These are phyloP conservation scores for Phytophthora palmivora DNA, from an alignment of 352 stramenopile genomes.

Conservation along the genomic window DNA sequence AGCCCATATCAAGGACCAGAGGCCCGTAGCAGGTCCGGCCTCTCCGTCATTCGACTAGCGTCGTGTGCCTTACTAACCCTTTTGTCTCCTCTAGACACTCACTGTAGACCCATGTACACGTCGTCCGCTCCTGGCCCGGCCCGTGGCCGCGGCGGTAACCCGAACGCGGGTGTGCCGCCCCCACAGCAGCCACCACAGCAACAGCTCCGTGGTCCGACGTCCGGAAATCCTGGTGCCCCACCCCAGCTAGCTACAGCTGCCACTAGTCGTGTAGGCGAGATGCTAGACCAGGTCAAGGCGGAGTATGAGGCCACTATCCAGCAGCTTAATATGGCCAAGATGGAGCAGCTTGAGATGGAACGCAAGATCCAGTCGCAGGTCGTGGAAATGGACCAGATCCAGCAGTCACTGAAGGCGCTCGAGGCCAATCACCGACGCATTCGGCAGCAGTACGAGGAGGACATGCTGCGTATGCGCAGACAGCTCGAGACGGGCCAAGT, in stretches of 20 bases:
- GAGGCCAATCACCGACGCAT: conserved; percentile 85
- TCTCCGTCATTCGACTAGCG: conserved; percentile 1
- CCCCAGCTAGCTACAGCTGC: conserved; percentile 39
- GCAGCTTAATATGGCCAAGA: conserved; percentile 89
- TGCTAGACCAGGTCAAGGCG: conserved; percentile 86
- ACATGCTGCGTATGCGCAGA: conserved; percentile 83
- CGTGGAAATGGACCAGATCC: conserved; percentile 90
- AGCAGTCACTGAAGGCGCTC: conserved; percentile 86
- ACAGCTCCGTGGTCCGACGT: conserved; percentile 67
- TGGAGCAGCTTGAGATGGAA: conserved; percentile 89
- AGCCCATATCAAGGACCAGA: background rate
- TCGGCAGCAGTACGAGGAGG: conserved; percentile 87
- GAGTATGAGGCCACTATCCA: conserved; percentile 87
- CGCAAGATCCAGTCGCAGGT: conserved; percentile 89
- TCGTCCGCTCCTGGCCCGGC: conserved; percentile 65
- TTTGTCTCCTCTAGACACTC: conserved; percentile 1
- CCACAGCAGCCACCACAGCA: conserved; percentile 65
- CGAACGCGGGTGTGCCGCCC: conserved; percentile 38
- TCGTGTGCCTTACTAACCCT: background rate
- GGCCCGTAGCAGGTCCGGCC: conserved; percentile 11
- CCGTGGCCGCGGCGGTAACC: conserved; percentile 64
- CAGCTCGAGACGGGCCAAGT: conserved; percentile 74
- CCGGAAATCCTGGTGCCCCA: conserved; percentile 49
- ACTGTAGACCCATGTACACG: conserved; percentile 63
- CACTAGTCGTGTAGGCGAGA: conserved; percentile 75